Evolutionary conservation across 106 monocot species (phyloP).

Genomic region (Phalaenopsis aphrodite): DNA sequence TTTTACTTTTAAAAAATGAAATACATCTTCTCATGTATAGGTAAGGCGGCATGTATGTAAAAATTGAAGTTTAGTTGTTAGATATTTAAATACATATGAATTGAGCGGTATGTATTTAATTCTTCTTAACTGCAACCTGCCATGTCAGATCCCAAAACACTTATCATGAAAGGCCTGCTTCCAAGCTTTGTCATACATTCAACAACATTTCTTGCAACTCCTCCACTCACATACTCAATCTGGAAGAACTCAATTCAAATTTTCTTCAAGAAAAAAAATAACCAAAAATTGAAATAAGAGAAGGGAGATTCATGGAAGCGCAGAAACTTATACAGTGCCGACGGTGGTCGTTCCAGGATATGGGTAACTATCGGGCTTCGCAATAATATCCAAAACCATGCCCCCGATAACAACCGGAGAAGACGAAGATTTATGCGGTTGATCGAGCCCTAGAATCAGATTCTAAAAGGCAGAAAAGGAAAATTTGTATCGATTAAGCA

Average conservation of each 20-base stretch:
- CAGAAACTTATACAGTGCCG: conserved; percentile 39
- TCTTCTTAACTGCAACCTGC: conserved; percentile 42
- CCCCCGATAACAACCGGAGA: conserved; percentile 67
- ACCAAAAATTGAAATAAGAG: neutral
- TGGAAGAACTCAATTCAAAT: conserved; percentile 5
- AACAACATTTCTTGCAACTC: conserved; percentile 85
- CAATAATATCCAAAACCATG: conserved; percentile 80
- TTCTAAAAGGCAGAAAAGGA: conserved; percentile 7
- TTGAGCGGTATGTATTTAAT: no score
- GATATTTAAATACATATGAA: no score
- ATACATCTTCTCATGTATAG: no score
- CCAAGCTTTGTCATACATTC: conserved; percentile 87
- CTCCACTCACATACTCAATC: conserved; percentile 68
- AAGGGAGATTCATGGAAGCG: neutral
- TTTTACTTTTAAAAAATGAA: no score
- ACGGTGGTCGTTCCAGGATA: conserved; percentile 60
- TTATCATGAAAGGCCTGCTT: conserved; percentile 63
- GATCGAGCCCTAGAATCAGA: neutral
- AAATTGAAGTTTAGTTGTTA: no score
- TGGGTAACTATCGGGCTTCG: conserved; percentile 32
- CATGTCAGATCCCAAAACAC: conserved; percentile 68
- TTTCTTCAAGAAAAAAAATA: no score
- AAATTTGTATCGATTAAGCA: neutral
- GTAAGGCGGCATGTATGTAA: no score
- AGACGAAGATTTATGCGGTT: neutral